phyloP scores from a whole-genome alignment of 176 grass and related monocot genomes.

The Bothriochloa decipiens region DNA sequence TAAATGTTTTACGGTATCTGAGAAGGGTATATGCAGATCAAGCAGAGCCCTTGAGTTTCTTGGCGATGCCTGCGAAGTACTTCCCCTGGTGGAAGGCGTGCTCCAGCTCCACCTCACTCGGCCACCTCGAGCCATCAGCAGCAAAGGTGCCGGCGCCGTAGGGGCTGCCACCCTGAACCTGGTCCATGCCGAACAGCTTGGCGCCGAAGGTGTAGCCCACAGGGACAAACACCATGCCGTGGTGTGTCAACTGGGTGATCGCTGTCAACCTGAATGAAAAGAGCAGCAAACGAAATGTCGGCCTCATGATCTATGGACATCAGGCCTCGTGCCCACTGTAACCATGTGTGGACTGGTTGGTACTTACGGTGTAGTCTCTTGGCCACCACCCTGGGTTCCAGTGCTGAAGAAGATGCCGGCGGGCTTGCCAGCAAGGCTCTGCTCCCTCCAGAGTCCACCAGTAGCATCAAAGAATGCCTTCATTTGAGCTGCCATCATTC shows the following conservation, averaged over 20 bases:
- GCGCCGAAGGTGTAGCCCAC: constrained; percentile 90
- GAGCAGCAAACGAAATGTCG: not conserved
- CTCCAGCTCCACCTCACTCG: constrained; percentile 76
- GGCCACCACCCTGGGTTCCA: constrained; percentile 86
- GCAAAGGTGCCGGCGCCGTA: constrained; percentile 83
- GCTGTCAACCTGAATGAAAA: constrained; percentile 70
- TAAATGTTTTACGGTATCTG: constrained; percentile 28
- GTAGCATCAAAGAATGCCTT: constrained; percentile 90
- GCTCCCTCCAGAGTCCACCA: constrained; percentile 76
- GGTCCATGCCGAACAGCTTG: constrained; percentile 89
- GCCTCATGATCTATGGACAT: not conserved
- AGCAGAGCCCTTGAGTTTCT: constrained; percentile 72
- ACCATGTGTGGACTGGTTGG: not conserved
- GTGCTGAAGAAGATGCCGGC: constrained; percentile 91
- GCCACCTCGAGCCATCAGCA: constrained; percentile 75
- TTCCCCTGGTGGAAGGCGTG: constrained; percentile 92
- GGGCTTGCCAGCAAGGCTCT: constrained; percentile 92
- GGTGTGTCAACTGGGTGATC: constrained; percentile 81
- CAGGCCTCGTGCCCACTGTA: not conserved
- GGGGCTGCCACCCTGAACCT: constrained; percentile 86
- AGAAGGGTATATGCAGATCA: constrained; percentile 13
- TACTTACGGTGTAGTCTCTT: constrained; percentile 87
- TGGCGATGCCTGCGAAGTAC: constrained; percentile 79
- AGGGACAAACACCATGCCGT: constrained; percentile 81
- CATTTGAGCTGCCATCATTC: constrained; percentile 94